Evolutionary conservation across 345 rosid species (phyloP).

Genomic region (Microthlaspi erraticum): DNA sequence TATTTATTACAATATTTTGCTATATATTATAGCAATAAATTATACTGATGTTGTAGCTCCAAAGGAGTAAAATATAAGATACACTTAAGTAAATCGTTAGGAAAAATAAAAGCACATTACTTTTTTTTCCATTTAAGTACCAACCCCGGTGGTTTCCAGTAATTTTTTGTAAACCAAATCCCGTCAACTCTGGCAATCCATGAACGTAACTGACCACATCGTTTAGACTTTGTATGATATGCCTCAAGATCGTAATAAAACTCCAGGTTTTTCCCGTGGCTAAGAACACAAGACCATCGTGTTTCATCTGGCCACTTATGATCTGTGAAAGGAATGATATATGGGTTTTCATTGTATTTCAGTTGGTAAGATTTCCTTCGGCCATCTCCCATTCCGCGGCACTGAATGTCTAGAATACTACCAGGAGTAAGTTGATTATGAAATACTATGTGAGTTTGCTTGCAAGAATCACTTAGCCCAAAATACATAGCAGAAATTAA

Average conservation of each 20-base stretch:
- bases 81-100: background rate
- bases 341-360: background rate
- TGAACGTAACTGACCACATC: slow-evolving; percentile 7
- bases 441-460: slow-evolving; percentile 1
- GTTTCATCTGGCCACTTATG: background rate
- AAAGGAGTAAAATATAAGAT: no score
- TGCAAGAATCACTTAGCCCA: slow-evolving; percentile 10
- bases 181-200: background rate
- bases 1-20: no score
- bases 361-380: background rate
- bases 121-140: background rate
- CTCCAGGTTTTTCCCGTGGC: background rate
- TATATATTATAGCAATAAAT: no score
- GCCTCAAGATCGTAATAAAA: background rate
- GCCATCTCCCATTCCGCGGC: background rate
- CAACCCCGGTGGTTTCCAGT: background rate
- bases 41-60: background rate
- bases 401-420: background rate
- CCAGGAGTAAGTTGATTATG: slow-evolving; percentile 5
- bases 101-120: background rate
- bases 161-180: background rate
- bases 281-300: background rate
- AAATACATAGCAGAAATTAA: background rate
- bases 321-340: background rate
- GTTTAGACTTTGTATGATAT: background rate